A percentile compares a stretch with the other conserved stretches of the same genome.
These are phyloP conservation scores for Orbilia javanica DNA, from an alignment of 2,329 filamentous ascomycete genomes.

Conservation along the genomic window DNA sequence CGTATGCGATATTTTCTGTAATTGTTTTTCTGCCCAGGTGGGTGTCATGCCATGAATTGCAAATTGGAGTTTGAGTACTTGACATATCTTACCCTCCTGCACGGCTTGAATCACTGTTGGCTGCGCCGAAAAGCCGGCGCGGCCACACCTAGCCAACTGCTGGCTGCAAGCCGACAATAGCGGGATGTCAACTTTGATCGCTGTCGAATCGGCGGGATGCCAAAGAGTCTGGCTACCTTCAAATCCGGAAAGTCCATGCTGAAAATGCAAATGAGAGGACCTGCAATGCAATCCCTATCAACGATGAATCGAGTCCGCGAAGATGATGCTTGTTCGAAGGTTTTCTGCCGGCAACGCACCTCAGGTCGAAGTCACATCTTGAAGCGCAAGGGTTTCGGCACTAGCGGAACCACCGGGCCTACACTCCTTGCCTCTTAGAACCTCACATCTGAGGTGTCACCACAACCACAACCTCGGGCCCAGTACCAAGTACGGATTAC, in stretches of 20 bases:
- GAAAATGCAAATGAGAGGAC: constrained; percentile 37
- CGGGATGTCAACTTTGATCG: constrained; percentile 24
- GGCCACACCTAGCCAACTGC: constrained; percentile 29
- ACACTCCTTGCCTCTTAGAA: constrained; percentile 32
- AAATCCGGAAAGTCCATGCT: constrained; percentile 50
- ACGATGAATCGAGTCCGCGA: constrained; percentile 22
- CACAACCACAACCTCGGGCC: constrained; percentile 43
- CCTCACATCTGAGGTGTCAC: constrained; percentile 27
- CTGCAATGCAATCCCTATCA: constrained; percentile 44
- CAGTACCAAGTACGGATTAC: too few species aligned
- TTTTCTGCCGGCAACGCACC: constrained; percentile 33
- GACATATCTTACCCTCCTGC: constrained; percentile 25
- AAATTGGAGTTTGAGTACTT: constrained; percentile 29
- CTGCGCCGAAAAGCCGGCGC: constrained; percentile 41
- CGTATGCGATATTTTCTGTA: constrained; percentile 37
- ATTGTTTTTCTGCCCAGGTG: constrained; percentile 17
- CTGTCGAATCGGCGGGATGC: constrained; percentile 31
- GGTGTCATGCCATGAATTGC: constrained; percentile 32
- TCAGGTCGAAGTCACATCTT: constrained; percentile 15
- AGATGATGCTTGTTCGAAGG: constrained; percentile 18
- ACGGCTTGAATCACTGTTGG: constrained; percentile 3
- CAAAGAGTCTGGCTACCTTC: neutral
- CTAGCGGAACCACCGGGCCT: constrained; percentile 58
- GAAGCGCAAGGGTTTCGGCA: constrained; percentile 22
- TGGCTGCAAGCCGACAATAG: constrained; percentile 8